Evolutionary conservation across 768 basidiomycete genomes (phyloP).

Genomic region (Suillus brevipes): DNA sequence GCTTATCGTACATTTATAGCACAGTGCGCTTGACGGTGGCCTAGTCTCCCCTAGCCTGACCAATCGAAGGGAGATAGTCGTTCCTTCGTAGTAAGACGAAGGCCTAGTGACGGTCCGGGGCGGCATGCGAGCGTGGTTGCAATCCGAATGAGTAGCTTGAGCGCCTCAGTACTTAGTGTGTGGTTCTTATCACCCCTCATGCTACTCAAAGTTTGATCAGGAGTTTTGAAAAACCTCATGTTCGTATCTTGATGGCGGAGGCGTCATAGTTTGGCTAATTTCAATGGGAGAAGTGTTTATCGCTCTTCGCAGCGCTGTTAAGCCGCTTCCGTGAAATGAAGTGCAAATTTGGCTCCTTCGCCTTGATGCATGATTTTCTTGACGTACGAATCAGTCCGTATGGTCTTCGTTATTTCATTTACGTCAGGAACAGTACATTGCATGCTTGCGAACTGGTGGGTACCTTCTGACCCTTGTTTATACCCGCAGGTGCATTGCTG

Average conservation of each 20-base stretch:
- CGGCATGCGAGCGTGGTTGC: background rate
- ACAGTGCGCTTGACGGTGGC: background rate
- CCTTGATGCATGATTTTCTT: background rate
- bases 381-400: background rate
- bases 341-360: background rate
- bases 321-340: background rate
- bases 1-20: conserved; percentile 3
- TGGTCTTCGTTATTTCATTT: background rate
- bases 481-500: background rate
- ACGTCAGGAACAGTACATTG: background rate
- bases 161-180: background rate
- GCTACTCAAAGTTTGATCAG: conserved; percentile 3
- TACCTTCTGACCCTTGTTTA: conserved; percentile 1
- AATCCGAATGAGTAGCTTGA: conserved; percentile 5
- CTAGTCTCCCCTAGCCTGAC: background rate
- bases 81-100: background rate
- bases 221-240: background rate
- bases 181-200: conserved; percentile 2
- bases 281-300: conserved; percentile 1
- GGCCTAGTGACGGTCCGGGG: background rate
- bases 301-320: background rate
- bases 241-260: background rate
- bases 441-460: background rate
- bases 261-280: background rate
- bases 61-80: background rate